Conservation (phyloP, 441 rosid genomes). For the Breynia disticha region DNA sequence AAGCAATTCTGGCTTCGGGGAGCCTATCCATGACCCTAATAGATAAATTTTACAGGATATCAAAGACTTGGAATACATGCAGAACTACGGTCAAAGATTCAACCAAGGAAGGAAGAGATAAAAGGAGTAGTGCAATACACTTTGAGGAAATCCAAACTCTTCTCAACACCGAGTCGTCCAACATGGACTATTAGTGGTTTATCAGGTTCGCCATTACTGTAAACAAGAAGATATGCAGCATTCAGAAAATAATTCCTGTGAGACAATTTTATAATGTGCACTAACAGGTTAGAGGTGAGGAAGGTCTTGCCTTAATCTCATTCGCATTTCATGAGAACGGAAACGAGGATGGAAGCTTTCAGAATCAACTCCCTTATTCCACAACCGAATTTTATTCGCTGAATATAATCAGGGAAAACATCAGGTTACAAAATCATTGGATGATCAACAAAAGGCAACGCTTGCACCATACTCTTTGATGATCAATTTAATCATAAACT, state of each 20-base stretch:
- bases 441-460: too few species aligned
- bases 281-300: not conserved
- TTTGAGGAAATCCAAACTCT: conserved; percentile 87
- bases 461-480: too few species aligned
- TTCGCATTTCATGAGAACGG: conserved; percentile 70
- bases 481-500: too few species aligned
- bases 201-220: conserved; percentile 86
- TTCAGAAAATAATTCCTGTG: conserved; percentile 7
- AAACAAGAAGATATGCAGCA: conserved; percentile 13
- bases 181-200: conserved; percentile 86
- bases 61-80: not conserved
- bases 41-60: conserved; percentile 5
- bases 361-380: conserved; percentile 98
- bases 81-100: too few species aligned
- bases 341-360: conserved; percentile 81
- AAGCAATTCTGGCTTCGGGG: conserved; percentile 85
- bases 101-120: not conserved
- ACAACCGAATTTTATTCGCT: conserved; percentile 90
- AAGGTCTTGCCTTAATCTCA: conserved; percentile 51
- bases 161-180: conserved; percentile 95
- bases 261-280: conserved; percentile 6
- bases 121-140: conserved; percentile 23
- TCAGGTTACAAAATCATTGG: too few species aligned
- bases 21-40: conserved; percentile 88
- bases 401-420: conserved; percentile 8